These are phyloP conservation scores for Arabidopsis lyrata DNA, from an alignment of 441 rosid genomes.

Conservation along the genomic window DNA sequence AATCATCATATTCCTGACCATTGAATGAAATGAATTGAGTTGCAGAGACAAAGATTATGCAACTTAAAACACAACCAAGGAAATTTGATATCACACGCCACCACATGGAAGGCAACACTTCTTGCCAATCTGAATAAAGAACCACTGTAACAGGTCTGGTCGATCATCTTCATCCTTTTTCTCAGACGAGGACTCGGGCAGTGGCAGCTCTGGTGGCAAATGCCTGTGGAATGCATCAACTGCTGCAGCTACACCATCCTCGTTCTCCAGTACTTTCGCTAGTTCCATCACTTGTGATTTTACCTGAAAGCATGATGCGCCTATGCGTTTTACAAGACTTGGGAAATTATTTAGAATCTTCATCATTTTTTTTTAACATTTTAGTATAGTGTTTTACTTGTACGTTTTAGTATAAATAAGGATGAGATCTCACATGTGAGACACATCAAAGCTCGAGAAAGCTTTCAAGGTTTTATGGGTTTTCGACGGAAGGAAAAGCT, in stretches of 20 bases:
- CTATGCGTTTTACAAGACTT: too few relatives aligned
- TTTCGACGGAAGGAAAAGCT: too few relatives aligned
- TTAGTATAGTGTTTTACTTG: too few relatives aligned
- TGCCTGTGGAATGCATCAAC: conserved; percentile 92
- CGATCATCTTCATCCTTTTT: conserved; percentile 50
- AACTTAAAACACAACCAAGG: too few relatives aligned
- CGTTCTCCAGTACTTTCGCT: conserved; percentile 81
- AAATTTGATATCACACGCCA: conserved; percentile 38
- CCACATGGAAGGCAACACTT: conserved; percentile 79
- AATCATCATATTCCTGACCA: too few relatives aligned
- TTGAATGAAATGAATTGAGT: too few relatives aligned
- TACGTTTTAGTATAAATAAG: background rate
- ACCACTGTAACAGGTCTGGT: conserved; percentile 65
- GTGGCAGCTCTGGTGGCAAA: conserved; percentile 77
- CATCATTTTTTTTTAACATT: too few relatives aligned
- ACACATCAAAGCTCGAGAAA: background rate
- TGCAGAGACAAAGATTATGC: too few relatives aligned
- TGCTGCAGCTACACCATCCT: conserved; percentile 93
- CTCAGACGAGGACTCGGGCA: conserved; percentile 50
- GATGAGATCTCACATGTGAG: background rate
- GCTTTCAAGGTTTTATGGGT: background rate
- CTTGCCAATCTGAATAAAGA: conserved; percentile 69
- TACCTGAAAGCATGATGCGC: conserved; percentile 56
- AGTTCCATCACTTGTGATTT: conserved; percentile 74
- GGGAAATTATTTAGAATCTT: too few relatives aligned